These are phyloP conservation scores for Candida morakotiae DNA, from an alignment of 805 yeast genomes.

Conservation along the genomic window DNA sequence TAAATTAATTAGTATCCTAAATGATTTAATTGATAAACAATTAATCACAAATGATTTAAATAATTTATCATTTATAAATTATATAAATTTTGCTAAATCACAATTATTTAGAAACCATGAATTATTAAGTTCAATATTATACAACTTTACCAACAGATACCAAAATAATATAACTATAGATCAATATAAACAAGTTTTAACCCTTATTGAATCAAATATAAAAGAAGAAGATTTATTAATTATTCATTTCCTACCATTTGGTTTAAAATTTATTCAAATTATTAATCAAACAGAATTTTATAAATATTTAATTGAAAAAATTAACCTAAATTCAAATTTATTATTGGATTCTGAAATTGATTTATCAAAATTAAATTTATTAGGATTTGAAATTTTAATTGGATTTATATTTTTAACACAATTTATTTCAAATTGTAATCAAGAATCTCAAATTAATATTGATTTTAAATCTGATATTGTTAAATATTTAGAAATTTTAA, in stretches of 20 bases:
- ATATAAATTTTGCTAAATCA: slow-evolving; percentile 55
- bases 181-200: slow-evolving; percentile 37
- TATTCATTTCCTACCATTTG: slow-evolving; percentile 60
- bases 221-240: slow-evolving; percentile 60
- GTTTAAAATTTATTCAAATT: slow-evolving; percentile 44
- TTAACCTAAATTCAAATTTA: slow-evolving; percentile 18
- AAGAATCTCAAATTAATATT: slow-evolving; percentile 34
- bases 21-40: slow-evolving; percentile 43
- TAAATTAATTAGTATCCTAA: slow-evolving; percentile 48
- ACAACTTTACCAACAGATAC: slow-evolving; percentile 43
- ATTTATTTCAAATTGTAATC: slow-evolving; percentile 68
- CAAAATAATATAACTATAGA: slow-evolving; percentile 22
- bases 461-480: slow-evolving; percentile 57
- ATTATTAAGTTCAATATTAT: slow-evolving; percentile 59
- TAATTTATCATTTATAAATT: slow-evolving; percentile 32
- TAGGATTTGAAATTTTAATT: slow-evolving; percentile 40
- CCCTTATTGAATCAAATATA: slow-evolving; percentile 41
- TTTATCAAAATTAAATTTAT: slow-evolving; percentile 26
- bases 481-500: slow-evolving; percentile 53
- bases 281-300: slow-evolving; percentile 28
- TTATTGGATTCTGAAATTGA: slow-evolving; percentile 19
- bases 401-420: slow-evolving; percentile 49
- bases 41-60: slow-evolving; percentile 51
- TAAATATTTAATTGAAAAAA: slow-evolving; percentile 32
- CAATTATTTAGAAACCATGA: slow-evolving; percentile 69